Conservation (phyloP, 75 land plant genomes). For the Pinus tabuliformis region DNA sequence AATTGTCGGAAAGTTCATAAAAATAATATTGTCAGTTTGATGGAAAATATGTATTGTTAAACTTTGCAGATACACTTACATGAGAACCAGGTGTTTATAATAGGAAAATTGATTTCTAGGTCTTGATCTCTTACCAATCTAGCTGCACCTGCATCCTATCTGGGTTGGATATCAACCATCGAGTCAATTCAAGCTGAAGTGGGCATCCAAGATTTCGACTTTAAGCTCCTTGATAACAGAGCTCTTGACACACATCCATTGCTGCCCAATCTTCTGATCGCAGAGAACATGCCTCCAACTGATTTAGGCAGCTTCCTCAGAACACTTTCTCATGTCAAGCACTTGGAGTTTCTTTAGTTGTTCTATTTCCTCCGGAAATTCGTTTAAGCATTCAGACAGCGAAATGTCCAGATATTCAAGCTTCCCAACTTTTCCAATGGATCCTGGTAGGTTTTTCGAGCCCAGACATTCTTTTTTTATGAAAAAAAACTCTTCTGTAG, state of each 20-base stretch:
- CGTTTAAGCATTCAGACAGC: conserved; percentile 26
- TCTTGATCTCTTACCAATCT: background rate
- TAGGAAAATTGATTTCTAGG: background rate
- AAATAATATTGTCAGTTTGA: background rate
- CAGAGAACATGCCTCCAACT: conserved; percentile 34
- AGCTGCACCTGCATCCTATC: background rate
- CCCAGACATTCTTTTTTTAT: too few relatives aligned
- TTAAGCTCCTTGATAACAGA: conserved; percentile 23
- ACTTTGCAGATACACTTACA: too few relatives aligned
- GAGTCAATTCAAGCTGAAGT: conserved; percentile 51
- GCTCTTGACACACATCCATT: conserved; percentile 16
- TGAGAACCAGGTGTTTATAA: background rate
- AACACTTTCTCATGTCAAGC: conserved; percentile 67
- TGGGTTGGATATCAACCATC: conserved; percentile 11
- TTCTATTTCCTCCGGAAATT: conserved; percentile 50
- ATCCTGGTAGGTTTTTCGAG: conserved; percentile 30
- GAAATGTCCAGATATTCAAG: conserved; percentile 55
- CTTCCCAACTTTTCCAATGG: conserved; percentile 24
- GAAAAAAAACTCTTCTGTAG: too few relatives aligned
- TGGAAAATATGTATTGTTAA: too few relatives aligned
- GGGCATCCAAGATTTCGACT: conserved; percentile 37
- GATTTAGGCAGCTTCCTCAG: conserved; percentile 33
- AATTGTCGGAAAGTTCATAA: background rate
- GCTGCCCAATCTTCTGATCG: conserved; percentile 42
- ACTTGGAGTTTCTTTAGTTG: conserved; percentile 27